Conservation (phyloP, 306 rosid species). For the Trifolium fragiferum region DNA sequence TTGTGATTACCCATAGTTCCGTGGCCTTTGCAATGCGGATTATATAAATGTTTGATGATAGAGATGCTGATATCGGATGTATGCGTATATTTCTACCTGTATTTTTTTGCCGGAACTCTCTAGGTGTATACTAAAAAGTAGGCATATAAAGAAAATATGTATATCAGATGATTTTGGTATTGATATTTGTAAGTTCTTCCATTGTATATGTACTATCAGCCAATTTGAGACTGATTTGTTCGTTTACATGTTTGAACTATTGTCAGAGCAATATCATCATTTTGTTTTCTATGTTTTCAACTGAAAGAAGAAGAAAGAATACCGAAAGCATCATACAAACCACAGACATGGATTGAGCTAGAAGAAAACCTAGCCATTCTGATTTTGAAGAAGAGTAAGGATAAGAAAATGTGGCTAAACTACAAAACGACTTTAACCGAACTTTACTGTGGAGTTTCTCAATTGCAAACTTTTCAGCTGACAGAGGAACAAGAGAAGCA, state of each 20-base stretch:
- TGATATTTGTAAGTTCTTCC: slow-evolving; percentile 18
- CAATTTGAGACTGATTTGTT: slow-evolving; percentile 26
- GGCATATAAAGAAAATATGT: slow-evolving; percentile 11
- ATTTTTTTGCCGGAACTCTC: slow-evolving; percentile 22
- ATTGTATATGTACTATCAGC: slow-evolving; percentile 12
- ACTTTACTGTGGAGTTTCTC: not conserved
- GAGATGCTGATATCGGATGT: slow-evolving; percentile 48
- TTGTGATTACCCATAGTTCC: slow-evolving; percentile 46
- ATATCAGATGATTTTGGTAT: slow-evolving; percentile 36
- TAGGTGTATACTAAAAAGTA: slow-evolving; percentile 36
- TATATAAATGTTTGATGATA: slow-evolving; percentile 46
- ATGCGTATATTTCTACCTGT: slow-evolving; percentile 35
- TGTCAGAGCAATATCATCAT: not conserved
- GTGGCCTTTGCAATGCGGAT: slow-evolving; percentile 56
- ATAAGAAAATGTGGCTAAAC: not conserved
- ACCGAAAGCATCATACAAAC: not conserved
- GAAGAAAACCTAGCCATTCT: not conserved
- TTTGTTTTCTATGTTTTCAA: slow-evolving; percentile 8
- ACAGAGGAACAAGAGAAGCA: slow-evolving; percentile 19
- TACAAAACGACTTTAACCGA: not conserved
- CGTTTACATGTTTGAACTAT: slow-evolving; percentile 11
- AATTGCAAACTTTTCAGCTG: not conserved
- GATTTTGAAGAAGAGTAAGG: not conserved
- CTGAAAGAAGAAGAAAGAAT: not conserved
- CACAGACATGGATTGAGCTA: not conserved